A percentile compares a stretch with the other conserved stretches of the same genome.
Evolutionary conservation across 2,329 filamentous ascomycete species (phyloP).

Genomic region (Trichoderma hamatum): DNA sequence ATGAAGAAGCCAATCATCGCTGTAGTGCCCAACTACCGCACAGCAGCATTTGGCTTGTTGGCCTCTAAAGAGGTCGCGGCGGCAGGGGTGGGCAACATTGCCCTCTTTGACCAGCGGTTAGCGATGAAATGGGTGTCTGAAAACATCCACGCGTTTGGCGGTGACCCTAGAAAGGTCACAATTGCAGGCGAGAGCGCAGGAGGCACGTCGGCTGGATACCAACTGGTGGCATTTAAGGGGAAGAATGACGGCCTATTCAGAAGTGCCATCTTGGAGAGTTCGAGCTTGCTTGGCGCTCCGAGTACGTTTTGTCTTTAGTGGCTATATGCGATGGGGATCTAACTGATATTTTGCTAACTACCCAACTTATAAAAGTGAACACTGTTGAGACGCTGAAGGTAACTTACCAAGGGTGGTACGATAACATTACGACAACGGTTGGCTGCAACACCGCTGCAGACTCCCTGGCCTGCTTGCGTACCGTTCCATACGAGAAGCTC

Average conservation of each 20-base stretch:
- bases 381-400: slow-evolving; percentile 9
- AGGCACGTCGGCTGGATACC: slow-evolving; percentile 30
- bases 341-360: background rate
- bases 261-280: slow-evolving; percentile 20
- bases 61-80: slow-evolving; percentile 13
- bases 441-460: slow-evolving; percentile 7
- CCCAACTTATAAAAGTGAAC: background rate
- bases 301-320: background rate
- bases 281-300: slow-evolving; percentile 22
- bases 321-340: background rate
- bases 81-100: background rate
- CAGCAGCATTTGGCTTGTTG: slow-evolving; percentile 18
- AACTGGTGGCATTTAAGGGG: slow-evolving; percentile 16
- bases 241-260: slow-evolving; percentile 13
- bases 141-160: slow-evolving; percentile 54
- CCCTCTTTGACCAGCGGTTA: slow-evolving; percentile 45
- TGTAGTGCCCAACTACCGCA: slow-evolving; percentile 23
- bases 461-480: slow-evolving; percentile 9
- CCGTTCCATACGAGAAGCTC: slow-evolving; percentile 11
- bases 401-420: slow-evolving; percentile 21
- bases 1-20: slow-evolving; percentile 23
- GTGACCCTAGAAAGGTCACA: slow-evolving; percentile 50
- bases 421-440: slow-evolving; percentile 15
- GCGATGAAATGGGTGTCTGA: slow-evolving; percentile 54
- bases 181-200: slow-evolving; percentile 59